phyloP scores from a whole-genome alignment of 495 filamentous ascomycete species.

The Hypoxylon rickii region DNA sequence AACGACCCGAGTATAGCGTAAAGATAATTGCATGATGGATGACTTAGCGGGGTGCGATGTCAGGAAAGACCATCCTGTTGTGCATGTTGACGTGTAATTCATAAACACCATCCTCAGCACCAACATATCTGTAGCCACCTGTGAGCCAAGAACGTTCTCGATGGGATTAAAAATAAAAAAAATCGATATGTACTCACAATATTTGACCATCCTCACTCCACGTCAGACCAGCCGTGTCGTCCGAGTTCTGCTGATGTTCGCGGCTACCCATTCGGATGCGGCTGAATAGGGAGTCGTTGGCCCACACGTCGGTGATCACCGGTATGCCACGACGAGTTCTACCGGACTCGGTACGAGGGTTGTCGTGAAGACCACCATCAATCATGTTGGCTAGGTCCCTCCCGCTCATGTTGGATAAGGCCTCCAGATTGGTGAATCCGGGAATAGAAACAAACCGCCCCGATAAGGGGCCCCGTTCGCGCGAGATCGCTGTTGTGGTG shows the following conservation, averaged over 20 bases:
- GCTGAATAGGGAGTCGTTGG: conserved; percentile 28
- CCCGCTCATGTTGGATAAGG: conserved; percentile 40
- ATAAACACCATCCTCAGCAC: conserved; percentile 74
- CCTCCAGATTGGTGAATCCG: conserved; percentile 42
- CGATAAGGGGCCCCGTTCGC: conserved; percentile 25
- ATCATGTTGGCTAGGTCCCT: conserved; percentile 39
- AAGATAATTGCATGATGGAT: conserved; percentile 1
- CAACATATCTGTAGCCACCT: conserved; percentile 73
- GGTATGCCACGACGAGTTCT: conserved; percentile 33
- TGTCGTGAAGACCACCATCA: conserved; percentile 16
- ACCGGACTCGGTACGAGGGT: conserved; percentile 20
- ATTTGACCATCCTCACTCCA: conserved; percentile 72
- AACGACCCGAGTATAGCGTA: conserved; percentile 3
- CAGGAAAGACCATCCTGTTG: conserved; percentile 68
- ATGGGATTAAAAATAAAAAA: too few relatives aligned
- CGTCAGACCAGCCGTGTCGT: conserved; percentile 67
- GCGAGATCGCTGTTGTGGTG: conserved; percentile 10
- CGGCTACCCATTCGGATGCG: conserved; percentile 32
- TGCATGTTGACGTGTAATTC: conserved; percentile 70
- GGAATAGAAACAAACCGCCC: conserved; percentile 23
- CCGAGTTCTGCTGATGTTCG: conserved; percentile 41
- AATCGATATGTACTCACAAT: conserved; percentile 62
- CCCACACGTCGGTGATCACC: conserved; percentile 37
- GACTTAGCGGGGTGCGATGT: conserved; percentile 57
- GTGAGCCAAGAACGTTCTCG: too few relatives aligned